A percentile compares a stretch with the other conserved stretches of the same genome.
These are phyloP conservation scores for Coniella lustricola DNA, from an alignment of 2,329 filamentous ascomycete genomes.

Conservation along the genomic window DNA sequence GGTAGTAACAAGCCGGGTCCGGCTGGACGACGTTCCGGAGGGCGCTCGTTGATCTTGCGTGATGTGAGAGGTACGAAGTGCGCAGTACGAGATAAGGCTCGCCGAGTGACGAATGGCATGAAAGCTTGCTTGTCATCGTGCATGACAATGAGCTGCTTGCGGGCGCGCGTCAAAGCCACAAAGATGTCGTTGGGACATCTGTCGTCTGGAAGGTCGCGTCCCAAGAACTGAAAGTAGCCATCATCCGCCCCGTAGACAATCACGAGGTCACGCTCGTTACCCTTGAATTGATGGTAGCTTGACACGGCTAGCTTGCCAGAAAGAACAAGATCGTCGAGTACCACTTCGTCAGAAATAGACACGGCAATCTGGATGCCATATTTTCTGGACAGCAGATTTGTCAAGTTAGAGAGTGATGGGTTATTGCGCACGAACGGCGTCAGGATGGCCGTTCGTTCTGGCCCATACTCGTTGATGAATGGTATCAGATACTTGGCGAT, in stretches of 20 bases:
- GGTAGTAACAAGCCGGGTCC: not conserved
- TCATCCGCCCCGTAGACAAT: constrained; percentile 23
- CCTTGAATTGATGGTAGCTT: constrained; percentile 28
- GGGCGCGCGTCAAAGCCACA: constrained; percentile 25
- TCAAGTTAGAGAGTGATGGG: constrained; percentile 8
- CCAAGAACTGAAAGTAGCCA: constrained; percentile 21
- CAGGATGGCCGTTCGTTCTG: constrained; percentile 14
- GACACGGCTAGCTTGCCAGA: constrained; percentile 24
- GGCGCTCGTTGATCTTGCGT: not conserved
- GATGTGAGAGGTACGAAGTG: not conserved
- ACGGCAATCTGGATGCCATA: constrained; percentile 20
- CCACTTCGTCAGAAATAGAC: constrained; percentile 20
- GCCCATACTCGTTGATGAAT: constrained; percentile 20
- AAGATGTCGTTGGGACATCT: constrained; percentile 24
- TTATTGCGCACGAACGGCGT: constrained; percentile 15
- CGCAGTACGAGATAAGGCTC: not conserved
- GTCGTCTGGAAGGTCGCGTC: constrained; percentile 23
- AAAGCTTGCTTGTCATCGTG: constrained; percentile 15
- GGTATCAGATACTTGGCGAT: constrained; percentile 18
- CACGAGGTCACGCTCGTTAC: constrained; percentile 25
- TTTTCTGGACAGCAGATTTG: constrained; percentile 13
- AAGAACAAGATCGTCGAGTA: constrained; percentile 21
- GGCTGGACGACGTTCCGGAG: not conserved
- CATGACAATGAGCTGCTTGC: constrained; percentile 24
- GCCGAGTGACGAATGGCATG: constrained; percentile 21